These are phyloP conservation scores for Bolboschoenus planiculmis DNA, from an alignment of 176 grass and related monocot species.

Conservation along the genomic window DNA sequence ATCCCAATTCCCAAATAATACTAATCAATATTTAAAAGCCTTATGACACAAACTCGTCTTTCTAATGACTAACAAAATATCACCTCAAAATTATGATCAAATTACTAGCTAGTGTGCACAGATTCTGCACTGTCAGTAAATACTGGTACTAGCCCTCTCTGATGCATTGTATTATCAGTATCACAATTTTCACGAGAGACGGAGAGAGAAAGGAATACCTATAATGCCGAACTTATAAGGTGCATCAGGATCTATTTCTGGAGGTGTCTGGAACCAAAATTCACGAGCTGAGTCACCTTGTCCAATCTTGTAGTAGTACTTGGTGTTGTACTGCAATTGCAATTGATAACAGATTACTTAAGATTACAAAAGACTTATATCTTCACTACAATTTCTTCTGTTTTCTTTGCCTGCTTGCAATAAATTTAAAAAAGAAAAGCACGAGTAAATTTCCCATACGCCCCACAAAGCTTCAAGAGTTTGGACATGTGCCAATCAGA, in stretches of 20 bases:
- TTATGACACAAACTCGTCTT: not conserved
- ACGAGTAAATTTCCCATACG: not conserved
- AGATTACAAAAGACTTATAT: not conserved
- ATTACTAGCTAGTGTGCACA: not conserved
- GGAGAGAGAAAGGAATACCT: slow-evolving; percentile 36
- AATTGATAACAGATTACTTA: slow-evolving; percentile 15
- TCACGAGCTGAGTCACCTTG: slow-evolving; percentile 53
- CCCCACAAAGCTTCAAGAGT: not conserved
- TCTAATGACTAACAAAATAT: not conserved
- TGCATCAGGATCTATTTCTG: slow-evolving; percentile 70
- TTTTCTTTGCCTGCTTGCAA: not conserved
- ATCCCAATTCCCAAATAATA: not conserved
- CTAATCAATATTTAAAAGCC: not conserved
- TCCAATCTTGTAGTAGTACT: slow-evolving; percentile 95
- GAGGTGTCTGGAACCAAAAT: slow-evolving; percentile 94
- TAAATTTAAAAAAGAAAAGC: not conserved
- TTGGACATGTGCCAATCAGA: not conserved
- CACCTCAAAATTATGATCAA: not conserved
- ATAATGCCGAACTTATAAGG: slow-evolving; percentile 87
- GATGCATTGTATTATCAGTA: not conserved
- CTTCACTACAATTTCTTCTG: not conserved
- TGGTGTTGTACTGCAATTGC: slow-evolving; percentile 59
- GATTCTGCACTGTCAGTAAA: not conserved
- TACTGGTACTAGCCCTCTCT: not conserved
- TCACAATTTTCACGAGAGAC: not conserved